Evolutionary conservation across 805 yeast genomes (phyloP).

Genomic region (Blastobotrys terrestris): DNA sequence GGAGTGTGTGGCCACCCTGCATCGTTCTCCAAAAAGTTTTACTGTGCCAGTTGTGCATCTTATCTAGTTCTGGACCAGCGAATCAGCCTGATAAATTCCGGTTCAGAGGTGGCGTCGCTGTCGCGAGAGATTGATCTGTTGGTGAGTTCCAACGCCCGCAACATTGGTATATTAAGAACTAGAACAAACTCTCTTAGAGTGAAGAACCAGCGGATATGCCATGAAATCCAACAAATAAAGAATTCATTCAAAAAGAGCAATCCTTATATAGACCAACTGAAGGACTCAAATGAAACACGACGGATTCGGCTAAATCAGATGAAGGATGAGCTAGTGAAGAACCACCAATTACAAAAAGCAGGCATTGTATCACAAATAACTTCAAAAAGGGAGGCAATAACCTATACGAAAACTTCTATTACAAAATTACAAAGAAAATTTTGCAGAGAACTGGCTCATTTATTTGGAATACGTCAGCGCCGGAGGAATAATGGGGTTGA

Average conservation of each 20-base stretch:
- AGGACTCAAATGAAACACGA: background rate
- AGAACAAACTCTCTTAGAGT: background rate
- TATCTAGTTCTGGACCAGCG: conserved; percentile 12
- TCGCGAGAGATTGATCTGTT: background rate
- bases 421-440: conserved; percentile 1
- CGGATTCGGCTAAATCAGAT: background rate
- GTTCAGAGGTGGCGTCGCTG: conserved; percentile 11
- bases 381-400: background rate
- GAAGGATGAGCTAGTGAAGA: background rate
- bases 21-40: conserved; percentile 12
- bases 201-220: background rate
- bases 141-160: background rate
- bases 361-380: background rate
- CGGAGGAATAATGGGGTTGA: conserved; percentile 20
- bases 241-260: background rate
- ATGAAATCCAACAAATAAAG: background rate
- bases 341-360: background rate
- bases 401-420: background rate
- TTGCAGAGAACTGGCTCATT: conserved; percentile 9
- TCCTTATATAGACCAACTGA: background rate
- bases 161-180: background rate
- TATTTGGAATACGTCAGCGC: conserved; percentile 18
- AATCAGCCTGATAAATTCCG: conserved; percentile 15
- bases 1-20: conserved; percentile 17
- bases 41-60: conserved; percentile 19